Conservation (phyloP, 257 asterid species). For the Nemophila menziesii region DNA sequence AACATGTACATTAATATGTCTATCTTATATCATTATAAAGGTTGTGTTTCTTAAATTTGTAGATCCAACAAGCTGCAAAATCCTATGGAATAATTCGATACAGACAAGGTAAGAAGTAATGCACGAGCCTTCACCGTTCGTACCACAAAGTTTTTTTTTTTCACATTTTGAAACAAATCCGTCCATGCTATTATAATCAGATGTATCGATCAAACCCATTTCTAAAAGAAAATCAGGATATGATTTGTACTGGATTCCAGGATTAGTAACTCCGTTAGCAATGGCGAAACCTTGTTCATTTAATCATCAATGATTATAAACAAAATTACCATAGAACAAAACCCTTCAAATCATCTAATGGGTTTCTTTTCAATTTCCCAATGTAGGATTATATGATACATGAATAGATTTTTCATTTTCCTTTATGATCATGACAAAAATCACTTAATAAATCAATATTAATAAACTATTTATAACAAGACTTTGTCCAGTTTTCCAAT, state of each 20-base stretch:
- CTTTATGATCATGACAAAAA: no score
- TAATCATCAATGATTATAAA: no score
- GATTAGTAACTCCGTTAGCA: slow-evolving; percentile 41
- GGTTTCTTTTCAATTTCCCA: no score
- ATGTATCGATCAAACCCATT: slow-evolving; percentile 21
- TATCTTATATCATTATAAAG: no score
- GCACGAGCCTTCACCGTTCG: slow-evolving; percentile 36
- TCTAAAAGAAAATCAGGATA: slow-evolving; percentile 30
- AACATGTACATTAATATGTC: neutral
- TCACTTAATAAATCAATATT: no score
- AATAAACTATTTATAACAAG: no score
- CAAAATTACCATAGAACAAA: no score
- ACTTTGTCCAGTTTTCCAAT: no score
- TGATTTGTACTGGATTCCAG: slow-evolving; percentile 36
- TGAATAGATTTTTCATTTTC: no score
- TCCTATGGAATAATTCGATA: slow-evolving; percentile 32
- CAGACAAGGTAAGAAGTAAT: slow-evolving; percentile 31
- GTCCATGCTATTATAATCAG: slow-evolving; percentile 13
- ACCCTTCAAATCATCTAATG: no score
- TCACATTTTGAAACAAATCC: slow-evolving; percentile 12
- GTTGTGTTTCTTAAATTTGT: slow-evolving; percentile 21
- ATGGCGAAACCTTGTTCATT: slow-evolving; percentile 29
- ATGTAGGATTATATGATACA: no score
- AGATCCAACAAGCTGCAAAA: slow-evolving; percentile 24
- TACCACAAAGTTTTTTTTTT: slow-evolving; percentile 13